These are phyloP conservation scores for Petunia secreta DNA, from an alignment of 257 asterid genomes.

Conservation along the genomic window DNA sequence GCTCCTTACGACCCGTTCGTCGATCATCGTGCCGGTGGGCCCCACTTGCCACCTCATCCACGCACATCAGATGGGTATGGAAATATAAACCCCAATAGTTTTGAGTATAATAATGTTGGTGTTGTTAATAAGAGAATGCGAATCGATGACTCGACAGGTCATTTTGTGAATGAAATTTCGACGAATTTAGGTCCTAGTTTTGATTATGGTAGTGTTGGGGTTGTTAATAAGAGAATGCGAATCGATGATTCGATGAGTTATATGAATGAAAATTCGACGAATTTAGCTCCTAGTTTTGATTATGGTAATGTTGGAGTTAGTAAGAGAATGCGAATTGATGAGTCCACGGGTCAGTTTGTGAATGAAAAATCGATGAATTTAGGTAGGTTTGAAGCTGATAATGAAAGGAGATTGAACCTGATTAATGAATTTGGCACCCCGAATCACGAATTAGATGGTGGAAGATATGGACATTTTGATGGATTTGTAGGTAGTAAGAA, in stretches of 20 bases:
- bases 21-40: conserved; percentile 51
- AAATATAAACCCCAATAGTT: conserved; percentile 27
- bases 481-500: background rate
- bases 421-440: conserved; percentile 73
- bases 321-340: conserved; percentile 65
- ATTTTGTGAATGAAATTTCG: too few species aligned
- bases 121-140: too few species aligned
- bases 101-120: too few species aligned
- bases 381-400: conserved; percentile 41
- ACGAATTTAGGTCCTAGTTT: background rate
- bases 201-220: conserved; percentile 38
- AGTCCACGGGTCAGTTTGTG: conserved; percentile 21
- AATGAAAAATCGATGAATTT: conserved; percentile 27
- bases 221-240: conserved; percentile 59
- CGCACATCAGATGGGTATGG: conserved; percentile 53
- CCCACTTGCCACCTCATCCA: conserved; percentile 37
- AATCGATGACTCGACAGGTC: too few species aligned
- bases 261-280: conserved; percentile 27
- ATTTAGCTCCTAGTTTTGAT: conserved; percentile 34
- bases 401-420: conserved; percentile 73
- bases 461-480: conserved; percentile 34
- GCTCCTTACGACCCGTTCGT: conserved; percentile 61
- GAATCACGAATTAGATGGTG: conserved; percentile 33
- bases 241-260: conserved; percentile 36
- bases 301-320: conserved; percentile 45